These are phyloP conservation scores for Nicotiana rustica DNA, from an alignment of 305 asterid species.

Conservation along the genomic window DNA sequence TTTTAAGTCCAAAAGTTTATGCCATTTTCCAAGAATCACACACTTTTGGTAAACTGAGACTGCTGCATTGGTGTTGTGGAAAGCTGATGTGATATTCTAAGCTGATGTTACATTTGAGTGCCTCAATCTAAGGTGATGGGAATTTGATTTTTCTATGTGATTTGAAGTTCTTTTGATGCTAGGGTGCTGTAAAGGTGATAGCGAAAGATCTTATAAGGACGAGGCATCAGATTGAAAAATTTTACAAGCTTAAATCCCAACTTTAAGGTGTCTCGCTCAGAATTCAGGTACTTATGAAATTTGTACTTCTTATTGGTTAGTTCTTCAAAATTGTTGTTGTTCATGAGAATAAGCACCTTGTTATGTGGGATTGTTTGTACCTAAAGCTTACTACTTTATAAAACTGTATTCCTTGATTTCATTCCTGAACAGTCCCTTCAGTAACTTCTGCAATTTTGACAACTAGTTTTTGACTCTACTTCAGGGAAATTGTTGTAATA, in stretches of 20 bases:
- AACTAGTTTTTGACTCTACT: not conserved
- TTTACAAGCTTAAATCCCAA: constrained; percentile 96
- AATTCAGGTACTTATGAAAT: constrained; percentile 73
- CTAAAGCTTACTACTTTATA: no score
- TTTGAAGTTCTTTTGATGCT: constrained; percentile 45
- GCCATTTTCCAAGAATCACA: no score
- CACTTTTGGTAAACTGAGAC: no score
- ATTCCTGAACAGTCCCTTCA: not conserved
- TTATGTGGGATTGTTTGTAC: not conserved
- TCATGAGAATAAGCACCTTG: not conserved
- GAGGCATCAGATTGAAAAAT: constrained; percentile 76
- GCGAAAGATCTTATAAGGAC: constrained; percentile 69
- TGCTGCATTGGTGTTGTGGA: no score
- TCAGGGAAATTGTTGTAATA: not conserved
- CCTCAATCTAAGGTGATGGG: no score
- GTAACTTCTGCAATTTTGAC: no score
- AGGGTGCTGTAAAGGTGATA: constrained; percentile 66
- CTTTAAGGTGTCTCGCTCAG: constrained; percentile 98
- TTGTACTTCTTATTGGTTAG: not conserved
- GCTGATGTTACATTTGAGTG: no score
- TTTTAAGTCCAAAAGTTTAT: no score
- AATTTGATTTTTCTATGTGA: constrained; percentile 32
- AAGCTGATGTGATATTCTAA: no score
- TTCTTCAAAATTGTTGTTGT: not conserved
- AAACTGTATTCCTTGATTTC: not conserved